Base-by-base conservation (phyloP, 345 rosid species). In the Gossypium sturtianum region DNA sequence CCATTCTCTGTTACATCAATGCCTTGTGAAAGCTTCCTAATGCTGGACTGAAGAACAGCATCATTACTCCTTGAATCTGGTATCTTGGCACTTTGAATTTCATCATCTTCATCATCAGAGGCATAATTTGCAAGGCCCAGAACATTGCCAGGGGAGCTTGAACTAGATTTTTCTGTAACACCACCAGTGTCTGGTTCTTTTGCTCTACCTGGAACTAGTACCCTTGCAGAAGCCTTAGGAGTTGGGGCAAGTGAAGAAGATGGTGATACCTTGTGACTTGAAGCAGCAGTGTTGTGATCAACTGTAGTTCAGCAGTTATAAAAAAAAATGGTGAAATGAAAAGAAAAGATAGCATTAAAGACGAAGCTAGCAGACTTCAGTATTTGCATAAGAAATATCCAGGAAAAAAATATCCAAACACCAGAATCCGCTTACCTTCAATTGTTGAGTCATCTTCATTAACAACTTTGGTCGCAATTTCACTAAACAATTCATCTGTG, bases 41-140 rank as follows among this genome's bases (percentile, higher is more conserved):
- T 56, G 73, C 71, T 82, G 62, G 86, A 78, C 77, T 60, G 89
- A 75, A 27, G 77, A 70, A 23, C 52, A 79, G 66, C 66, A 64
- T 56, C 81, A 78, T 77, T 72, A 49, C 81, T 78, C 77, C 73
- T 74, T 34, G 74, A 74, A 74, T 58, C 76, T 73, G 75, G 74
- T 58, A 80, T 17, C 56, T 77, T 74, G 73, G 86, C 80, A 80
- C 80, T 87, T 74, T 82, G 83, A 64, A 73, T 77, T 85, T 86
- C 89, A 76, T 51, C 72, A 12, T 85, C 87, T 12, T 89, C 91
- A 61, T 95, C 95, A 67, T 96, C 99, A 66, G 99, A 88, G 75
- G 91, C 89, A 88, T 96, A 96, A 82, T 82, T 93, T 77, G 81
- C 97, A 74, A 96, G 99, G 81, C 99, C 99, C 79, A 93, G 82